phyloP scores from a whole-genome alignment of 345 rosid genomes.

The Schrenkiella parvula region DNA sequence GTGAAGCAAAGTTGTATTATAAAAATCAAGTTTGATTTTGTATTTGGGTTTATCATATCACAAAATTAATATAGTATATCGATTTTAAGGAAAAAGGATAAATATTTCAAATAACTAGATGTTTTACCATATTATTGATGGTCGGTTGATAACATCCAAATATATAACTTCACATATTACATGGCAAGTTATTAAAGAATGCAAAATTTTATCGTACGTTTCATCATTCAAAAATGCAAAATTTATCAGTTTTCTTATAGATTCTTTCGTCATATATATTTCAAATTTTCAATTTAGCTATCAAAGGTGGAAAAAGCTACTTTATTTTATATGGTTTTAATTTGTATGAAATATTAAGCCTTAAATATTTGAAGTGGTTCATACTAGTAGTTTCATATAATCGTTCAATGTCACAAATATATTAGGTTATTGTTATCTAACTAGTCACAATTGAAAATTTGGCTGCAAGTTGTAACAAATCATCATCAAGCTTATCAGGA shows the following conservation, averaged over 20 bases:
- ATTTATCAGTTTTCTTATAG: too few species aligned
- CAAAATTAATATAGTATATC: too few species aligned
- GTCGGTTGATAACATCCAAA: not conserved
- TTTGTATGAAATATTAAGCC: not conserved
- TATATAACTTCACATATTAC: not conserved
- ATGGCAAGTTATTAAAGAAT: not conserved
- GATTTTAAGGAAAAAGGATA: too few species aligned
- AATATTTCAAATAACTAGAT: not conserved
- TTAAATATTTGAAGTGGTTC: not conserved
- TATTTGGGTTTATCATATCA: too few species aligned
- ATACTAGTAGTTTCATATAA: not conserved
- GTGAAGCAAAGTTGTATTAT: too few species aligned
- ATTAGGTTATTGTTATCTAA: not conserved
- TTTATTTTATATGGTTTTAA: not conserved
- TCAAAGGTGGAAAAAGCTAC: not conserved
- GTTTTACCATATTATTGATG: not conserved
- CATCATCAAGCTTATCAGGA: not conserved
- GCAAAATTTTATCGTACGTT: too few species aligned
- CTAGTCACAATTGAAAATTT: not conserved
- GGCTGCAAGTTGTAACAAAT: not conserved
- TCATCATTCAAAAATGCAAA: too few species aligned
- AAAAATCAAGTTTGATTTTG: too few species aligned
- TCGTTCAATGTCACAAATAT: not conserved
- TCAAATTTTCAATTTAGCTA: not conserved
- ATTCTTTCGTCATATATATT: not conserved